Percentiles rank a stretch among this genome's conserved stretches.
Evolutionary conservation across 176 grass and related monocot genomes (phyloP).

Genomic region (Bolboschoenus planiculmis): DNA sequence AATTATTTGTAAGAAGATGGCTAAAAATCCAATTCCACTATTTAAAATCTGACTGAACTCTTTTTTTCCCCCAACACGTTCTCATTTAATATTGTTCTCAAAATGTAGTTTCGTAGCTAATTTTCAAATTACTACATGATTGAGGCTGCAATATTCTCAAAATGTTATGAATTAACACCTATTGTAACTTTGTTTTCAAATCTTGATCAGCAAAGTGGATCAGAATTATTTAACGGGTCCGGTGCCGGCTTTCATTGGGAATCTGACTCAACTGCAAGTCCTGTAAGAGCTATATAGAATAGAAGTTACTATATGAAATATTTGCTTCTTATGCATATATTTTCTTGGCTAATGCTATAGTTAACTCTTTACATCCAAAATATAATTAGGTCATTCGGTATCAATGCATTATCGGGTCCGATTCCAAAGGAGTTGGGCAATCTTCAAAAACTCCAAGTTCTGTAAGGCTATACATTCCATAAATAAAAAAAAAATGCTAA

Average conservation of each 20-base stretch:
- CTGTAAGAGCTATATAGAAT: not conserved
- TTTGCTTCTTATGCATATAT: not conserved
- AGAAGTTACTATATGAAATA: not conserved
- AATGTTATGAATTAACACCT: not conserved
- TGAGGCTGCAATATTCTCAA: not conserved
- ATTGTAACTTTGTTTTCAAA: not conserved
- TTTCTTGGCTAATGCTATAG: not conserved
- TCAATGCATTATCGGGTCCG: slow-evolving; percentile 76
- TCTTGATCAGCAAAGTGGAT: slow-evolving; percentile 42
- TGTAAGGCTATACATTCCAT: slow-evolving; percentile 42
- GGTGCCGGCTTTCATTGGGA: slow-evolving; percentile 56
- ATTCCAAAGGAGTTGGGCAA: slow-evolving; percentile 79
- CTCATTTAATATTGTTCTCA: not conserved
- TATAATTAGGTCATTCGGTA: slow-evolving; percentile 44
- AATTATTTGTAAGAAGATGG: slow-evolving; percentile 38
- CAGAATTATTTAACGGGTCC: slow-evolving; percentile 70
- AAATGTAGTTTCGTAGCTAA: not conserved
- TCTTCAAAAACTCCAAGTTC: slow-evolving; percentile 28
- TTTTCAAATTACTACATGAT: not conserved
- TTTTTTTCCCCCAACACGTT: not conserved
- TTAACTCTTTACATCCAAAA: slow-evolving; percentile 7
- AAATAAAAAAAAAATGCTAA: not conserved
- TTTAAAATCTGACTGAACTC: not conserved
- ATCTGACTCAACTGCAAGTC: slow-evolving; percentile 21
- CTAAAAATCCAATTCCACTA: not conserved